phyloP scores from a whole-genome alignment of 192 early-diverging fungal genomes.

The Thamnidium elegans region DNA sequence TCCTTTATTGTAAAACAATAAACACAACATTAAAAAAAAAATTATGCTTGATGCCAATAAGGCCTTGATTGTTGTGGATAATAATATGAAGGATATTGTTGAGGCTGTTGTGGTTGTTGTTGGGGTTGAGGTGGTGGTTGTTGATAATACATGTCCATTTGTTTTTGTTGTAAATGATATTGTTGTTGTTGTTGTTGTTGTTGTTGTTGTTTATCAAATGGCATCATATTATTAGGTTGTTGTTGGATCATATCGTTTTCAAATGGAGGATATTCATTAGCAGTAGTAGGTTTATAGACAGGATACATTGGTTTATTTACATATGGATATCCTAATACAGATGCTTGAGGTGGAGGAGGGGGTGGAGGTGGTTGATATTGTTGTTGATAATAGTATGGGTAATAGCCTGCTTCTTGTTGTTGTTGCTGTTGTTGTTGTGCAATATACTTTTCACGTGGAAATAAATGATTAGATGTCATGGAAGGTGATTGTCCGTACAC shows the following conservation, averaged over 20 bases:
- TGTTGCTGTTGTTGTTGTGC: background rate
- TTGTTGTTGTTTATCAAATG: no score
- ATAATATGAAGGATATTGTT: background rate
- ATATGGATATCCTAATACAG: no score
- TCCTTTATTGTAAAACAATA: no score
- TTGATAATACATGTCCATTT: background rate
- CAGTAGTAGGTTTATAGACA: no score
- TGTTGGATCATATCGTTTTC: no score
- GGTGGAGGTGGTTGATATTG: background rate
- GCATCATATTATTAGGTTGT: no score
- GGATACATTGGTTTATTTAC: no score
- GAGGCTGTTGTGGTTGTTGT: background rate
- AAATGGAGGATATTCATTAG: no score
- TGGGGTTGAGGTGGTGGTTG: background rate
- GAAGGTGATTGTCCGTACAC: background rate
- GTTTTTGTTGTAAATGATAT: background rate
- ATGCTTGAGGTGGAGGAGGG: no score
- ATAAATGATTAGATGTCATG: background rate
- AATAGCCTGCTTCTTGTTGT: background rate
- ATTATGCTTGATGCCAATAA: background rate
- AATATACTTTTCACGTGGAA: background rate
- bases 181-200: no score
- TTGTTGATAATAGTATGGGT: background rate
- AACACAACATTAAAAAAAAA: background rate
- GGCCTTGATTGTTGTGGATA: background rate